A percentile compares a stretch with the other conserved stretches of the same genome.
phyloP scores from a whole-genome alignment of 2,329 filamentous ascomycete genomes.

The Xylariaceae sp. region DNA sequence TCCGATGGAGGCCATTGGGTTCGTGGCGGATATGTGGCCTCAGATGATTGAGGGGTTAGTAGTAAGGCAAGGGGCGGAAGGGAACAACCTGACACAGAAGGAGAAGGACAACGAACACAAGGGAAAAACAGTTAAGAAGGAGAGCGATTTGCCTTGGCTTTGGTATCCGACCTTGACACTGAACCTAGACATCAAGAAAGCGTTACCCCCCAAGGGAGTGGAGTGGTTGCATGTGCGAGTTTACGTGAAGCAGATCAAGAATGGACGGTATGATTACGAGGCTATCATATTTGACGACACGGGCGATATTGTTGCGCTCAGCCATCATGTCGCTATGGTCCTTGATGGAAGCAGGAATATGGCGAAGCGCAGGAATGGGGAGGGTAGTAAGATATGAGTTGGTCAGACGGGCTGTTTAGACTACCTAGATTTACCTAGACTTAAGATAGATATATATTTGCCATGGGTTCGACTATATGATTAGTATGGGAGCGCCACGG shows the following conservation, averaged over 20 bases:
- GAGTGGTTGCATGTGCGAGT: slow-evolving; percentile 71
- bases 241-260: slow-evolving; percentile 33
- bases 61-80: neutral
- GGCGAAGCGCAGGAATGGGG: slow-evolving; percentile 27
- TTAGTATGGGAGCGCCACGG: too few species aligned
- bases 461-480: too few species aligned
- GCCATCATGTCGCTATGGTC: slow-evolving; percentile 42
- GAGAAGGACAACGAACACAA: too few species aligned
- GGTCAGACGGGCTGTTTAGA: neutral
- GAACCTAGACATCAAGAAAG: slow-evolving; percentile 75
- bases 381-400: slow-evolving; percentile 31
- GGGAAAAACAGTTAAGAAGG: neutral
- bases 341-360: slow-evolving; percentile 39
- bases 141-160: slow-evolving; percentile 41
- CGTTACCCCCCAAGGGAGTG: slow-evolving; percentile 67
- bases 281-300: slow-evolving; percentile 38
- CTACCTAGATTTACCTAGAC: too few species aligned
- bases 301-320: slow-evolving; percentile 40
- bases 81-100: neutral
- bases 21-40: slow-evolving; percentile 42
- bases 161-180: slow-evolving; percentile 74
- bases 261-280: slow-evolving; percentile 40
- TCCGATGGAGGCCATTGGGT: slow-evolving; percentile 37
- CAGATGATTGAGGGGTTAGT: slow-evolving; percentile 37
- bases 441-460: too few species aligned